A percentile compares a stretch with the other conserved stretches of the same genome.
These are phyloP conservation scores for Mycena indigotica DNA, from an alignment of 768 basidiomycete genomes.

Conservation along the genomic window DNA sequence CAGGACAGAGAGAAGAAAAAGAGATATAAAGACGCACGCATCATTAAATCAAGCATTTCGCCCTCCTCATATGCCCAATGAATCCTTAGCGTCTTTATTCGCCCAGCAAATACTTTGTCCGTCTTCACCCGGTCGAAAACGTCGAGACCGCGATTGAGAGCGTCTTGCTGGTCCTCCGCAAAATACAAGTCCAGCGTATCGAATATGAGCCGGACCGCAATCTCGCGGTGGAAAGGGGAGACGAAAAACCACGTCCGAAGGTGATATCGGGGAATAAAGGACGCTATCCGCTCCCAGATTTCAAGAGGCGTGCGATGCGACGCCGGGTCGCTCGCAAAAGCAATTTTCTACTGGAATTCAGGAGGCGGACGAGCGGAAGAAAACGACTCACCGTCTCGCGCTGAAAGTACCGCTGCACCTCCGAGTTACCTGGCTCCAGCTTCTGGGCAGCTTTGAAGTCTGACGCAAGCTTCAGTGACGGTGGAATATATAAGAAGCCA, in stretches of 20 bases:
- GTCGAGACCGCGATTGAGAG: slow-evolving; percentile 61
- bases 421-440: slow-evolving; percentile 61
- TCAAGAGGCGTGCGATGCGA: slow-evolving; percentile 64
- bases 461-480: too few relatives aligned
- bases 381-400: slow-evolving; percentile 48
- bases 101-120: slow-evolving; percentile 61
- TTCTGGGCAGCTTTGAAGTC: slow-evolving; percentile 63
- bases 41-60: slow-evolving; percentile 65
- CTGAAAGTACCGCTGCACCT: slow-evolving; percentile 52
- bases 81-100: slow-evolving; percentile 59
- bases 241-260: slow-evolving; percentile 72
- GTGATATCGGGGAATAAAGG: slow-evolving; percentile 62
- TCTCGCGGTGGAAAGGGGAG: slow-evolving; percentile 63
- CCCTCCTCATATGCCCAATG: slow-evolving; percentile 75
- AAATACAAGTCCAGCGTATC: slow-evolving; percentile 70
- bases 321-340: slow-evolving; percentile 55
- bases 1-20: background rate
- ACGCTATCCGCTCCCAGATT: slow-evolving; percentile 69
- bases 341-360: slow-evolving; percentile 42
- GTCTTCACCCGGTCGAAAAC: slow-evolving; percentile 68
- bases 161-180: slow-evolving; percentile 59
- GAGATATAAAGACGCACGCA: slow-evolving; percentile 43
- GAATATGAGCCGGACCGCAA: slow-evolving; percentile 66
- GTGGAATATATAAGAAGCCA: too few relatives aligned
- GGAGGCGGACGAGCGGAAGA: background rate